Conservation (phyloP, 2,329 filamentous ascomycete genomes). For the Trichoderma sp. region DNA sequence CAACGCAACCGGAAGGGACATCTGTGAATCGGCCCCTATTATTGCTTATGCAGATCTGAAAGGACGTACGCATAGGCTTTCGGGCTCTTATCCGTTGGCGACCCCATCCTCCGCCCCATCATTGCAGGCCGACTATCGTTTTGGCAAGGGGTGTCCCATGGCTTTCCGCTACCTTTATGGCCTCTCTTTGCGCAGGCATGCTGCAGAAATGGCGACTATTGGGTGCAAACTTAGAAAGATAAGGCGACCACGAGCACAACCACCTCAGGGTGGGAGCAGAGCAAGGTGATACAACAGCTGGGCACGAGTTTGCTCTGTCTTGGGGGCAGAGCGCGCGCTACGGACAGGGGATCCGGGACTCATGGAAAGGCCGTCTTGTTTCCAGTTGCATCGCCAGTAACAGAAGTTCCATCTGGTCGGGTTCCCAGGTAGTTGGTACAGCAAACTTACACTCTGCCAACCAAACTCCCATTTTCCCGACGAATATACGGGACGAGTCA, state of each 20-base stretch:
- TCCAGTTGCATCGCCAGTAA: neutral
- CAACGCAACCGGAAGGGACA: neutral
- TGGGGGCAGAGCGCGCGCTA: neutral
- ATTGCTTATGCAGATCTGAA: slow-evolving; percentile 7
- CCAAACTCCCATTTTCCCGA: neutral
- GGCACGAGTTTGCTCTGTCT: neutral
- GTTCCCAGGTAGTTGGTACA: neutral
- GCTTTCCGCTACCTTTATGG: neutral
- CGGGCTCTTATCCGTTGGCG: neutral
- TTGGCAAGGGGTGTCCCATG: neutral
- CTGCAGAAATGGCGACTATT: neutral
- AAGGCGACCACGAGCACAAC: neutral
- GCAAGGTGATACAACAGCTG: neutral
- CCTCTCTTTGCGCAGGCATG: neutral
- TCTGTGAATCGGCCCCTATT: neutral
- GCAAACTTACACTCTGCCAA: neutral
- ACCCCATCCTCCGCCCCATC: neutral
- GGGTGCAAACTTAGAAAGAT: neutral
- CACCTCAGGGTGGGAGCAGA: neutral
- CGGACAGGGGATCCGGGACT: neutral
- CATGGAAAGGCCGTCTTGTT: neutral
- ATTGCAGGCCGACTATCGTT: neutral
- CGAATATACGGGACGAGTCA: neutral
- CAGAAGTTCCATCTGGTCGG: neutral
- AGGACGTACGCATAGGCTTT: neutral